Conservation (phyloP, 2,329 filamentous ascomycete species). For the Monosporascus sp. region DNA sequence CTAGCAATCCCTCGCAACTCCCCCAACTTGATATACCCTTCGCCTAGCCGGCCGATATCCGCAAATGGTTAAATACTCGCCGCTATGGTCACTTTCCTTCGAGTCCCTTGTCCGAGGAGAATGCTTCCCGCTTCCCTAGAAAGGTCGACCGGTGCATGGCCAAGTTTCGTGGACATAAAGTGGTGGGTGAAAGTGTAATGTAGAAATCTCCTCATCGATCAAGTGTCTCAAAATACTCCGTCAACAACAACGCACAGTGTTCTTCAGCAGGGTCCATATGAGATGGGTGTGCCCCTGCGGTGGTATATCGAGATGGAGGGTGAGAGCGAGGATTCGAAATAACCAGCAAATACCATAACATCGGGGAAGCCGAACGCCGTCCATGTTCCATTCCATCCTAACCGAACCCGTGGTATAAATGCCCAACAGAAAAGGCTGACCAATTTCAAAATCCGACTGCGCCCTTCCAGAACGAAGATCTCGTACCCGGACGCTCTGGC, state of each 20-base stretch:
- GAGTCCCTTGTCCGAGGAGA: neutral
- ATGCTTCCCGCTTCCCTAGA: neutral
- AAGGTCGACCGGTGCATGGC: neutral
- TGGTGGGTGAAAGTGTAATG: neutral
- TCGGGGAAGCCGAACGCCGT: slow-evolving; percentile 23
- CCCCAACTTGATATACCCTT: neutral
- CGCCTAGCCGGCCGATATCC: neutral
- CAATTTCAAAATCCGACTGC: slow-evolving; percentile 10
- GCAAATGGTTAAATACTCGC: neutral
- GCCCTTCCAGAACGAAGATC: slow-evolving; percentile 18
- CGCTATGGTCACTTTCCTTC: neutral
- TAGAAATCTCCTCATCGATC: neutral
- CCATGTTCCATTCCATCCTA: slow-evolving; percentile 17
- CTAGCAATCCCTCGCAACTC: neutral
- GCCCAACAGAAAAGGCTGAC: slow-evolving; percentile 6
- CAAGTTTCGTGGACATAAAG: neutral
- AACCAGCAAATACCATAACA: slow-evolving; percentile 16
- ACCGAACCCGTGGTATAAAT: slow-evolving; percentile 21
- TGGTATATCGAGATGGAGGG: neutral
- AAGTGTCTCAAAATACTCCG: neutral
- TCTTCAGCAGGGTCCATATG: neutral
- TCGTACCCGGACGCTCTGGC: slow-evolving; percentile 16
- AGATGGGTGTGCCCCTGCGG: neutral
- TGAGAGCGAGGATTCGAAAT: slow-evolving; percentile 2
- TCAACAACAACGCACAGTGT: neutral